These are phyloP conservation scores for Setomelanomma holmii DNA, from an alignment of 2,329 filamentous ascomycete species.

Conservation along the genomic window DNA sequence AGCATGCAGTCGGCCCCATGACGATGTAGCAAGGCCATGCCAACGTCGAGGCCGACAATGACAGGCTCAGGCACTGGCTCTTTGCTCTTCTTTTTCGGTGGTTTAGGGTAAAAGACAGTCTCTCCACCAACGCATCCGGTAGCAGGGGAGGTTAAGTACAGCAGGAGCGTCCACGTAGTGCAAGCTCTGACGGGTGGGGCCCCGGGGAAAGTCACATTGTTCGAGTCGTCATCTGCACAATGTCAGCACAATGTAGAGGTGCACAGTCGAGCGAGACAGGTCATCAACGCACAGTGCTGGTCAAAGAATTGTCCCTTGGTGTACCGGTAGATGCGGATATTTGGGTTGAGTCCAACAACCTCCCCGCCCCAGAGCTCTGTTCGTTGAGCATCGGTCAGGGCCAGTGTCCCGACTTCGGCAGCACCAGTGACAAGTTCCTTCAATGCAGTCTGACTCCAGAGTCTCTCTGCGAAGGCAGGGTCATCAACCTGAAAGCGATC, in stretches of 20 bases:
- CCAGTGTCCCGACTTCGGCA: too few species aligned
- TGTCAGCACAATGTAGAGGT: conserved; percentile 5
- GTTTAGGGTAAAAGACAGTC: conserved; percentile 83
- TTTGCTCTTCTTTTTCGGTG: conserved; percentile 52
- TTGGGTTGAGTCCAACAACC: conserved; percentile 83
- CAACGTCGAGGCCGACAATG: conserved; percentile 77
- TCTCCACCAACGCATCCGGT: conserved; percentile 85
- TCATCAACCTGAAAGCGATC: conserved; percentile 88
- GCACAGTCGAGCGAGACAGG: not conserved
- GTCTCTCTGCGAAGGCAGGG: conserved; percentile 70
- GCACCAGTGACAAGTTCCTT: conserved; percentile 66
- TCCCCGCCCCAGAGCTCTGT: conserved; percentile 75
- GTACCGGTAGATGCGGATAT: conserved; percentile 90
- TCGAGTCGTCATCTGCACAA: conserved; percentile 78
- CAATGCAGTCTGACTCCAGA: conserved; percentile 82
- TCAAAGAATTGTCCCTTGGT: conserved; percentile 88
- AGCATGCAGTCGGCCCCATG: conserved; percentile 90
- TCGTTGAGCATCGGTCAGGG: conserved; percentile 40
- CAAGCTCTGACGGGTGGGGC: conserved; percentile 58
- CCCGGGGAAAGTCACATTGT: conserved; percentile 66
- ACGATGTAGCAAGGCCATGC: conserved; percentile 84
- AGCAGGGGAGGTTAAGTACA: conserved; percentile 80
- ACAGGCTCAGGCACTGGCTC: conserved; percentile 65
- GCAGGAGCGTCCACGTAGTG: conserved; percentile 90
- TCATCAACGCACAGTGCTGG: conserved; percentile 76